Base-by-base conservation (phyloP, 2,329 filamentous ascomycete genomes). In the Beauveria medogensis region DNA sequence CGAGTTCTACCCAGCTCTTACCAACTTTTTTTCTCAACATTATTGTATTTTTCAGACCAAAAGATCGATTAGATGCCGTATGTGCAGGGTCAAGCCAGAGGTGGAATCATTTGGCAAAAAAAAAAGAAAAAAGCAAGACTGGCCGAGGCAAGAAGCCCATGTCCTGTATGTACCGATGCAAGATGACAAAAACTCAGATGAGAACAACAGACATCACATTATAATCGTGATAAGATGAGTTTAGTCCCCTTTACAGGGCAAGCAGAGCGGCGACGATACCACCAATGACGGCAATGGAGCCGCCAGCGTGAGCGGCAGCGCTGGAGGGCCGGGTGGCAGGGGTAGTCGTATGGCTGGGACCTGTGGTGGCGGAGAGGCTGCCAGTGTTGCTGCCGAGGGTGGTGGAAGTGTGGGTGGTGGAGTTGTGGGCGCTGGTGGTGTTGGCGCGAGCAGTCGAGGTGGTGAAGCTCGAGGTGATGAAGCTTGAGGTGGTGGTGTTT, bases 261-360 rank as follows among this genome's bases (percentile, higher is more conserved):
- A 80, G 64, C 64, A 73, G 64, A 63, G 76, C 77, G 63, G 75
- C 69, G 63, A 73, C 72, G 28, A 78, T 66, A 66, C 73, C 76
- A 64, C 70, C 76, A 61, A 77, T 54, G 26, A 76, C 64, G 62
- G 73, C 74, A 55, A 78, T 55, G 43, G 74, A 72, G 65, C 72
- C 74, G 30, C 72, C 73, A n/a, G 69, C 73, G 41, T 69, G 72
- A 61, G 66, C 66, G 62, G 67, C 72, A 61, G 64, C 69, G 61
- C 59, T 65, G 47, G 63, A 60, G 62, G 59, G 62, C 41, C 59
- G 55, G 26, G 54, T 20, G 51, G 59, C 53, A 52, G 62, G 47
- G 61, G 62, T 52, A 55, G 67, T 66, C 61, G 63, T 71, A 26
- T 30, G 47, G 47, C 65, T 67, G 61, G 60, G 54, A 41, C 46